Evolutionary conservation across 441 rosid species (phyloP).

Genomic region (Erodium moschatum): DNA sequence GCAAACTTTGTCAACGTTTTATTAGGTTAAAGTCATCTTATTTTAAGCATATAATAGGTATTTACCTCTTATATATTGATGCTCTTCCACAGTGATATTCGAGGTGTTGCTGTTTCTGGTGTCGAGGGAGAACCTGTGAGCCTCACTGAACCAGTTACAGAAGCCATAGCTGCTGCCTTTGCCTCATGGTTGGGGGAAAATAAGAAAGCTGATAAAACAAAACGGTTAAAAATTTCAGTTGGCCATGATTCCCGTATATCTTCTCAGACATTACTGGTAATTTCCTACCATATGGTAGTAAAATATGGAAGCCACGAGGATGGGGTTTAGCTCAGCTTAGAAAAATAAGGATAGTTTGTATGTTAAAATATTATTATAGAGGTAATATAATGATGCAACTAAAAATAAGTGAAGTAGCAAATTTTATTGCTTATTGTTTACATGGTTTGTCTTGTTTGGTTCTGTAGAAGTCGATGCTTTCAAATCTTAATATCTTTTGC

Average conservation of each 20-base stretch:
- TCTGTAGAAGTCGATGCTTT: neutral
- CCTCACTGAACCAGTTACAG: slow-evolving; percentile 73
- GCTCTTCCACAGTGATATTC: slow-evolving; percentile 58
- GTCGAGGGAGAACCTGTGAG: slow-evolving; percentile 85
- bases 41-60: slow-evolving; percentile 3
- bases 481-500: neutral
- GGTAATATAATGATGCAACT: neutral
- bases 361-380: neutral
- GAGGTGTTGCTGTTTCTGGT: slow-evolving; percentile 86
- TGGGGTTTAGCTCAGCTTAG: neutral
- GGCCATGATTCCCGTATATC: slow-evolving; percentile 98
- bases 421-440: neutral
- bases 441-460: slow-evolving; percentile 7
- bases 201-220: slow-evolving; percentile 45
- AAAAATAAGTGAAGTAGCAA: neutral
- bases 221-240: slow-evolving; percentile 48
- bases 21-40: neutral
- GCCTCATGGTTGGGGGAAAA: slow-evolving; percentile 71
- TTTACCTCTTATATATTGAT: neutral
- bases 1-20: neutral
- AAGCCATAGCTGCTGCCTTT: slow-evolving; percentile 92
- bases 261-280: slow-evolving; percentile 63
- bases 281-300: slow-evolving; percentile 12
- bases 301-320: slow-evolving; percentile 4
- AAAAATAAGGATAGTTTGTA: neutral